phyloP scores from a whole-genome alignment of 208 protist genomes.

The Trypanosomatidae sp. region DNA sequence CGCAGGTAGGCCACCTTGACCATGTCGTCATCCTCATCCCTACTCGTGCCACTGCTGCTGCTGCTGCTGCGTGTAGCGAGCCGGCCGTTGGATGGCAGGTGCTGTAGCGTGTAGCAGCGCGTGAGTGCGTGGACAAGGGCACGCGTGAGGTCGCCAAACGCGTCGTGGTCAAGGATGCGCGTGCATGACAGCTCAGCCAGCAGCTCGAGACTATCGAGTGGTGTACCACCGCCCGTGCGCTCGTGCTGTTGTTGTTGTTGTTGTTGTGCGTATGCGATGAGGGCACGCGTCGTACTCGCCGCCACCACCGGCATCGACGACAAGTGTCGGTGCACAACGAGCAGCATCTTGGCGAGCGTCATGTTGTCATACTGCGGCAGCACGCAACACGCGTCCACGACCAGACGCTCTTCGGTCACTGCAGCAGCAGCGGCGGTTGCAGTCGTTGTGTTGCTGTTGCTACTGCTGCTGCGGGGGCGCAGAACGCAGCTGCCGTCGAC shows the following conservation, averaged over 20 bases:
- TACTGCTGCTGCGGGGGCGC: no score
- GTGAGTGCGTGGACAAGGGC: slow-evolving; percentile 34
- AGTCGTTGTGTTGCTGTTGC: background rate
- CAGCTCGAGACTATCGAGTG: slow-evolving; percentile 52
- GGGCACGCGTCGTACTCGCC: slow-evolving; percentile 31
- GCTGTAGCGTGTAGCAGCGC: slow-evolving; percentile 52
- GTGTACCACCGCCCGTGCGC: no score
- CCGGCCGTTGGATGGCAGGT: slow-evolving; percentile 74
- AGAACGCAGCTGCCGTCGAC: background rate
- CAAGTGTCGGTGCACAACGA: slow-evolving; percentile 71
- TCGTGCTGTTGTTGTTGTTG: no score
- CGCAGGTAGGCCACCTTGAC: slow-evolving; percentile 19
- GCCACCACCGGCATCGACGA: slow-evolving; percentile 36
- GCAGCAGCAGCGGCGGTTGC: no score
- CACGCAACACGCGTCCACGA: slow-evolving; percentile 42
- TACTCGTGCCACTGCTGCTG: slow-evolving; percentile 4
- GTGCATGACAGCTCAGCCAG: slow-evolving; percentile 62
- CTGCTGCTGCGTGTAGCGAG: slow-evolving; percentile 21
- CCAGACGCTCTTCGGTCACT: slow-evolving; percentile 16
- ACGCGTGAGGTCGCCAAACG: slow-evolving; percentile 59
- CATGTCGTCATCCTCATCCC: slow-evolving; percentile 4
- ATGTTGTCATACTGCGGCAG: slow-evolving; percentile 34
- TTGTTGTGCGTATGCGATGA: slow-evolving; percentile 35
- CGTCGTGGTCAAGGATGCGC: slow-evolving; percentile 39
- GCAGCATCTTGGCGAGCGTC: slow-evolving; percentile 33